Percentiles rank a stretch among this genome's conserved stretches.
phyloP scores from a whole-genome alignment of 2,329 filamentous ascomycete species.

The Aspergillus hortae region DNA sequence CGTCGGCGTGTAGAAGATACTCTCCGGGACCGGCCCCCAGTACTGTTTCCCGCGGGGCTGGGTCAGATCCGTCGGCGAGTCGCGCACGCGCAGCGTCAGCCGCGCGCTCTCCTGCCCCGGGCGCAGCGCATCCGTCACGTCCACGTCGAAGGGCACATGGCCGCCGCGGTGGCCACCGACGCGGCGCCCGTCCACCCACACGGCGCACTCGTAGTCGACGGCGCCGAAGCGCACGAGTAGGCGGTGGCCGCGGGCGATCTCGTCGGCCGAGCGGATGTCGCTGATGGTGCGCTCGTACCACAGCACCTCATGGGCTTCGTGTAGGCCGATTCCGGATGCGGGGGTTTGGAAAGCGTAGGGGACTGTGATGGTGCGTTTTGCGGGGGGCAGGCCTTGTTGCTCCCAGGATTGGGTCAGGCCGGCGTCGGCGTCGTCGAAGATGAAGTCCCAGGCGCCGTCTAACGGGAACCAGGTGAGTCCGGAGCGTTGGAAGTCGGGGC shows the following conservation, averaged over 20 bases:
- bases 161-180: constrained; percentile 56
- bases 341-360: constrained; percentile 64
- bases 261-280: constrained; percentile 47
- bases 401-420: constrained; percentile 56
- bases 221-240: constrained; percentile 48
- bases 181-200: constrained; percentile 55
- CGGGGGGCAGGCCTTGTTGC: constrained; percentile 42
- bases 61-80: constrained; percentile 61
- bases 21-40: constrained; percentile 51
- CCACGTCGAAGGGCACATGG: constrained; percentile 60
- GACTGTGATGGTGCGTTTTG: constrained; percentile 56
- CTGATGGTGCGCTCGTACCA: constrained; percentile 60
- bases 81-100: constrained; percentile 57
- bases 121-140: constrained; percentile 46
- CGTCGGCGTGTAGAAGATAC: constrained; percentile 68
- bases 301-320: constrained; percentile 62
- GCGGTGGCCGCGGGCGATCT: constrained; percentile 38
- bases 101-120: constrained; percentile 16
- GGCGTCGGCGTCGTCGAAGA: constrained; percentile 62
- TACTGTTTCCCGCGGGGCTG: constrained; percentile 68
- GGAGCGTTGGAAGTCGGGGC: constrained; percentile 61
- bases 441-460: constrained; percentile 61
- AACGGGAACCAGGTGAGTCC: constrained; percentile 57
- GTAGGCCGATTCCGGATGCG: constrained; percentile 60
- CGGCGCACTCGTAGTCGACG: constrained; percentile 49